Percentiles rank a stretch among this genome's conserved stretches.
Conservation (phyloP, 441 rosid genomes). For the Flueggea neowawraea region DNA sequence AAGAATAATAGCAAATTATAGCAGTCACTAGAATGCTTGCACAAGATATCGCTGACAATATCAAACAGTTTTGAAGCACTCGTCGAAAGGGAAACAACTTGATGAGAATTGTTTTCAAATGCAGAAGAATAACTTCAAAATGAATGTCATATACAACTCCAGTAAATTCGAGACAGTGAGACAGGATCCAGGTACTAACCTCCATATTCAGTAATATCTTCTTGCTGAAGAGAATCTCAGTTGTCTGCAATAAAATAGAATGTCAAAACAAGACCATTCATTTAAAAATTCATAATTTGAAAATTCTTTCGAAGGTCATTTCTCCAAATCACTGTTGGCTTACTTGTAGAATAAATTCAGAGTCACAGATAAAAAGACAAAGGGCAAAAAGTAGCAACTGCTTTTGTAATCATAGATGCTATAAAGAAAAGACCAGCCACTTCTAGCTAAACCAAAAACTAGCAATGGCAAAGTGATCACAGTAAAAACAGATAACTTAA, state of each 20-base stretch:
- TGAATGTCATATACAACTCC: not conserved
- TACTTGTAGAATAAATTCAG: not conserved
- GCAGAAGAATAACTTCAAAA: not conserved
- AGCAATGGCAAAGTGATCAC: no score
- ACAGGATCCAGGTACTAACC: conserved; percentile 43
- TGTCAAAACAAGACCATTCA: not conserved
- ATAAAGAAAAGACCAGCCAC: no score
- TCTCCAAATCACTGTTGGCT: not conserved
- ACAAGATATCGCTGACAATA: not conserved
- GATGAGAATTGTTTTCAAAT: not conserved
- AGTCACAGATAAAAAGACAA: no score
- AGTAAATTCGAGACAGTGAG: not conserved
- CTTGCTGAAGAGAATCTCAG: conserved; percentile 70
- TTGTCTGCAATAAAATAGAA: conserved; percentile 52
- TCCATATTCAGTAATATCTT: conserved; percentile 64
- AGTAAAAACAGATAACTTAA: no score
- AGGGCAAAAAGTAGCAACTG: no score
- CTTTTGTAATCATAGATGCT: no score
- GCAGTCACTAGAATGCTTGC: not conserved
- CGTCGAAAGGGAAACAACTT: not conserved
- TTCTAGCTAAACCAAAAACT: no score
- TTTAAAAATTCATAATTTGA: not conserved
- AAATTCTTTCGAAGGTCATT: not conserved
- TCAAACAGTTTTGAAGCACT: not conserved
- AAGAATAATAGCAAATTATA: not conserved